Evolutionary conservation across 1,139 yeast species (phyloP).

Genomic region (Nakaseomyces uthaithaninus): DNA sequence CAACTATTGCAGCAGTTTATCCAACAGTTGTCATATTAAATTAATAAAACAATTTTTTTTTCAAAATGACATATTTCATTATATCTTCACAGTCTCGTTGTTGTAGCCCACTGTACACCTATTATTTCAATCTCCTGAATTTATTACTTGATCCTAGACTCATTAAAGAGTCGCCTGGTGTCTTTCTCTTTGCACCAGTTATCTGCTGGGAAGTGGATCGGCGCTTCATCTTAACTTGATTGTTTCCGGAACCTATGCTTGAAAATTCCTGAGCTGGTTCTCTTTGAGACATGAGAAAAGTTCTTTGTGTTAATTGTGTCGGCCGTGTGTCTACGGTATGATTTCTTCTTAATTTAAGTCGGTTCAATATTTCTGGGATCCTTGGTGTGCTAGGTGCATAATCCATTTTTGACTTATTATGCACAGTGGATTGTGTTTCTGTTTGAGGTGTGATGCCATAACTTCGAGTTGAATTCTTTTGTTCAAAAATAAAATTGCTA

Average conservation of each 20-base stretch:
- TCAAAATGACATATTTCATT: background rate
- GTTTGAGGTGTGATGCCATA: no score
- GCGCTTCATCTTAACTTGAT: background rate
- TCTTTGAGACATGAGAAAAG: slow-evolving; percentile 1
- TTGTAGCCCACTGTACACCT: no score
- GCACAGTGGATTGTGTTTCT: no score
- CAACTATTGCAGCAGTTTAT: no score
- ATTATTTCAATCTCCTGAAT: slow-evolving; percentile 1
- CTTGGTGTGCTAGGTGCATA: background rate
- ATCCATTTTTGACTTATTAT: background rate
- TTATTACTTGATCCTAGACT: background rate
- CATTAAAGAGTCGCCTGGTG: background rate
- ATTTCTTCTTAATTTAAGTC: slow-evolving; percentile 1
- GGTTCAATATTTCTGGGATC: slow-evolving; percentile 1
- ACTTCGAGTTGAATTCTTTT: no score
- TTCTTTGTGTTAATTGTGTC: background rate
- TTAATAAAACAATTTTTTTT: no score
- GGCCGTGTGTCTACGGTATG: background rate
- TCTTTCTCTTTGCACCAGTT: background rate
- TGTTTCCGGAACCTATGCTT: background rate
- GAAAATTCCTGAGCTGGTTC: background rate
- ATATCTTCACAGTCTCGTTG: no score
- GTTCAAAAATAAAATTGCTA: no score
- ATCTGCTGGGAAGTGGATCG: slow-evolving; percentile 5
- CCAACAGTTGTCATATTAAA: no score